phyloP scores from a whole-genome alignment of 192 early-diverging fungal species.

The Coemansia sp. region DNA sequence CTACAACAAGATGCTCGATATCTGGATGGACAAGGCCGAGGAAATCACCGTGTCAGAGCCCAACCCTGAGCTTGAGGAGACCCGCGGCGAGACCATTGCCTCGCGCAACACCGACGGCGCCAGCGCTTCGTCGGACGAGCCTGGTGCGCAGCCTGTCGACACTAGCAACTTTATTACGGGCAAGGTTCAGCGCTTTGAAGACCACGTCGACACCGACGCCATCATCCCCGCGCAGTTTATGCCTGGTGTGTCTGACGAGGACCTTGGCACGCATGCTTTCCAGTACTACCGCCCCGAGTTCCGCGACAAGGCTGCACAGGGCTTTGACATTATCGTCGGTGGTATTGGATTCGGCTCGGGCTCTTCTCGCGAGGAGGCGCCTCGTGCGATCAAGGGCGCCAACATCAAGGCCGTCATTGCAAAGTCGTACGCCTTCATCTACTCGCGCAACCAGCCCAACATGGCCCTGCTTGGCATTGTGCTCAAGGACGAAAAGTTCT shows the following conservation, averaged over 20 bases:
- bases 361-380: constrained; percentile 79
- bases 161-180: constrained; percentile 59
- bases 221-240: constrained; percentile 81
- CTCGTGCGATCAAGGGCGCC: constrained; percentile 70
- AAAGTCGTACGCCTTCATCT: constrained; percentile 81
- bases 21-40: constrained; percentile 66
- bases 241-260: constrained; percentile 68
- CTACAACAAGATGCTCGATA: constrained; percentile 65
- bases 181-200: constrained; percentile 72
- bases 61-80: constrained; percentile 58
- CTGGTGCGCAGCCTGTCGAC: constrained; percentile 22
- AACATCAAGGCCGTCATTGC: constrained; percentile 77
- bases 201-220: constrained; percentile 78
- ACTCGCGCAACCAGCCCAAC: constrained; percentile 82
- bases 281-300: constrained; percentile 76
- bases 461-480: constrained; percentile 78
- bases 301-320: constrained; percentile 63
- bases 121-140: constrained; percentile 12
- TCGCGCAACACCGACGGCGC: constrained; percentile 45
- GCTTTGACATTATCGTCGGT: constrained; percentile 71
- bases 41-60: constrained; percentile 67
- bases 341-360: constrained; percentile 75
- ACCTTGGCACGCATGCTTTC: constrained; percentile 72
- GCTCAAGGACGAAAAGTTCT: constrained; percentile 74
- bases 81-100: constrained; percentile 43